Conservation (phyloP, 176 grass and related monocot species). For the Phyllostachys edulis region DNA sequence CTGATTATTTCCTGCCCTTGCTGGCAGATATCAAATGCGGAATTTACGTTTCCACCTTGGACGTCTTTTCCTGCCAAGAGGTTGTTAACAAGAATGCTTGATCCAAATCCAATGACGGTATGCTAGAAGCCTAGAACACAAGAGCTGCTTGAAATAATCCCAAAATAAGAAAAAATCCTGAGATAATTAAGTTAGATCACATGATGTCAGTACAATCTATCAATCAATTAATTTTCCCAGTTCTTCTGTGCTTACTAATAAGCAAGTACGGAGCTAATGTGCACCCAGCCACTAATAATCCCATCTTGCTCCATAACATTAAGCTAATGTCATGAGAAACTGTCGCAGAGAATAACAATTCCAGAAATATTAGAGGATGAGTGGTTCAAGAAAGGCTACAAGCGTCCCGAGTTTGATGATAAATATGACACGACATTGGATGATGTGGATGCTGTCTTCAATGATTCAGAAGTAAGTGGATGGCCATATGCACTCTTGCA, state of each 20-base stretch:
- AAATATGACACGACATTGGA: constrained; percentile 68
- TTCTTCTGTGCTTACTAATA: not conserved
- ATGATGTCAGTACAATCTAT: not conserved
- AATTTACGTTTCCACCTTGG: constrained; percentile 87
- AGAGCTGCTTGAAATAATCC: constrained; percentile 19
- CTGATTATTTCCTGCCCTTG: constrained; percentile 1
- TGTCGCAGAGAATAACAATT: constrained; percentile 74
- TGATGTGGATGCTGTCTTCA: constrained; percentile 90
- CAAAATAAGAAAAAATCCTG: not conserved
- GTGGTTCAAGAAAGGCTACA: constrained; percentile 91
- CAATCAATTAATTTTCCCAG: not conserved
- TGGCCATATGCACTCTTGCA: not conserved
- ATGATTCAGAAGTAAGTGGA: constrained; percentile 82
- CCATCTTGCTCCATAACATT: not conserved
- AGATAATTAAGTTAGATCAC: constrained; percentile 7
- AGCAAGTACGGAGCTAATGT: not conserved
- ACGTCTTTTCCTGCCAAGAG: constrained; percentile 88
- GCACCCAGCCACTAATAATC: not conserved
- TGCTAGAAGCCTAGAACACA: constrained; percentile 46
- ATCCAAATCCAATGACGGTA: constrained; percentile 85
- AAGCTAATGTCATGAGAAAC: constrained; percentile 19
- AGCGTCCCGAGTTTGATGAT: constrained; percentile 69
- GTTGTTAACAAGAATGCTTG: constrained; percentile 87
- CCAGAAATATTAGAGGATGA: constrained; percentile 91
- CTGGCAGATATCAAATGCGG: constrained; percentile 71